Evolutionary conservation across 352 stramenopile species (phyloP).

Genomic region (Blastocystis sp.): DNA sequence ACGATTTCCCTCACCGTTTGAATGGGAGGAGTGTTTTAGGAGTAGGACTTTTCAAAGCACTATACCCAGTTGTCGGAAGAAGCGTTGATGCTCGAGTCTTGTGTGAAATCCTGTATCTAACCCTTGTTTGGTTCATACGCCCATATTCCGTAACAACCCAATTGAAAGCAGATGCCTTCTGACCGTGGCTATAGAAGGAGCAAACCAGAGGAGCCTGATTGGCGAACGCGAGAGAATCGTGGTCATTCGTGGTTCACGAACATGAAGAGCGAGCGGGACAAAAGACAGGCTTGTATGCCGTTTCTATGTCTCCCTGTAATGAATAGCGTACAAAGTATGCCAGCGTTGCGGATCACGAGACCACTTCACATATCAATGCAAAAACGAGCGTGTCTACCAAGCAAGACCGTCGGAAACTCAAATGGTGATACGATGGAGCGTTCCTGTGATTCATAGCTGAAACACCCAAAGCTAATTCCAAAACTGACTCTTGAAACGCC

Average conservation of each 20-base stretch:
- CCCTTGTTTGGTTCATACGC: neutral
- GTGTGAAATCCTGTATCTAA: neutral
- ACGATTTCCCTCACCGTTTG: slow-evolving; percentile 1
- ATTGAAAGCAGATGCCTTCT: neutral
- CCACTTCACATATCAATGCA: slow-evolving; percentile 60
- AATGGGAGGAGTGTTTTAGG: neutral
- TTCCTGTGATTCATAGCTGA: neutral
- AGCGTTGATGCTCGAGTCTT: slow-evolving; percentile 32
- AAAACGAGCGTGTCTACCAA: slow-evolving; percentile 50
- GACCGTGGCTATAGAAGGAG: neutral
- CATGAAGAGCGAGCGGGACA: slow-evolving; percentile 52
- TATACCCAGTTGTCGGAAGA: neutral
- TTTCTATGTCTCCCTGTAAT: neutral
- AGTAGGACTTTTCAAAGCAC: slow-evolving; percentile 39
- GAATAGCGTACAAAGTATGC: slow-evolving; percentile 4
- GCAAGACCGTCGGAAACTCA: slow-evolving; percentile 27
- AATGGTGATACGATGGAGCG: neutral
- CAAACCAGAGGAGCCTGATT: slow-evolving; percentile 39
- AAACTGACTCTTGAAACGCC: slow-evolving; percentile 11
- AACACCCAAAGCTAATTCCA: slow-evolving; percentile 34
- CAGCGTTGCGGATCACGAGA: slow-evolving; percentile 18
- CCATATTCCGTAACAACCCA: neutral
- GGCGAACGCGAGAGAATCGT: slow-evolving; percentile 61
- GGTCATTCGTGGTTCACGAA: slow-evolving; percentile 56
- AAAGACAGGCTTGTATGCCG: neutral